Evolutionary conservation across 2,329 filamentous ascomycete species (phyloP).

Genomic region (Nemania diffusa): DNA sequence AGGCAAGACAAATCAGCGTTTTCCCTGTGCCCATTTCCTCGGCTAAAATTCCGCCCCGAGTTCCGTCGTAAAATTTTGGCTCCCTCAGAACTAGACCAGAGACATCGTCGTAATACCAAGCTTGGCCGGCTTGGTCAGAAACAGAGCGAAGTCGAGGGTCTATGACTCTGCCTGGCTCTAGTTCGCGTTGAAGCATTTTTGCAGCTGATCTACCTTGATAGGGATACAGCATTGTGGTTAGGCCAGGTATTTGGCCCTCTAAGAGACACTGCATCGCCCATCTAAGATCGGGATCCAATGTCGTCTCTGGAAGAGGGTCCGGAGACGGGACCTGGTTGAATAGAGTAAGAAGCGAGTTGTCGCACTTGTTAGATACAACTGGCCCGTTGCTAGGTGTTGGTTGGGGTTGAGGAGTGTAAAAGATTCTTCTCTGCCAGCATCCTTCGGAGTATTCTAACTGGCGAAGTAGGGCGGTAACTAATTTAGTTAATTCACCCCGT

Average conservation of each 20-base stretch:
- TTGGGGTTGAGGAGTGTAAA: conserved; percentile 29
- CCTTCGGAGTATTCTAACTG: conserved; percentile 65
- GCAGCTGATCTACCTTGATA: conserved; percentile 83
- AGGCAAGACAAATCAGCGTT: conserved; percentile 83
- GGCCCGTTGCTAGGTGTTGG: conserved; percentile 40
- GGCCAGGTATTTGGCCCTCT: conserved; percentile 62
- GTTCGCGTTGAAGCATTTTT: conserved; percentile 80
- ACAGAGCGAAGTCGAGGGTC: conserved; percentile 77
- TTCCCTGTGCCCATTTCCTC: conserved; percentile 88
- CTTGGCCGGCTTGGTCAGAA: conserved; percentile 67
- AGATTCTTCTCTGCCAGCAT: conserved; percentile 64
- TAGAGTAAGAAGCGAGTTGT: conserved; percentile 70
- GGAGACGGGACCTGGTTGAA: conserved; percentile 81
- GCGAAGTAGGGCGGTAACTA: conserved; percentile 60
- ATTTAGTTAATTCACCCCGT: conserved; percentile 56
- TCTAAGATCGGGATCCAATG: conserved; percentile 62
- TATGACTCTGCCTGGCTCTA: conserved; percentile 68
- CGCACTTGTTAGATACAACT: conserved; percentile 51
- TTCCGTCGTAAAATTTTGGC: conserved; percentile 78
- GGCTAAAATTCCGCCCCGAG: conserved; percentile 79
- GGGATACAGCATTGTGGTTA: conserved; percentile 74
- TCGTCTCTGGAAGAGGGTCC: conserved; percentile 60
- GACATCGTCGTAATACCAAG: conserved; percentile 77
- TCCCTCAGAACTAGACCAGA: conserved; percentile 70
- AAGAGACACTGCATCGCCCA: conserved; percentile 67